These are phyloP conservation scores for Dioscorea zingiberensis DNA, from an alignment of 106 monocot species.

Conservation along the genomic window DNA sequence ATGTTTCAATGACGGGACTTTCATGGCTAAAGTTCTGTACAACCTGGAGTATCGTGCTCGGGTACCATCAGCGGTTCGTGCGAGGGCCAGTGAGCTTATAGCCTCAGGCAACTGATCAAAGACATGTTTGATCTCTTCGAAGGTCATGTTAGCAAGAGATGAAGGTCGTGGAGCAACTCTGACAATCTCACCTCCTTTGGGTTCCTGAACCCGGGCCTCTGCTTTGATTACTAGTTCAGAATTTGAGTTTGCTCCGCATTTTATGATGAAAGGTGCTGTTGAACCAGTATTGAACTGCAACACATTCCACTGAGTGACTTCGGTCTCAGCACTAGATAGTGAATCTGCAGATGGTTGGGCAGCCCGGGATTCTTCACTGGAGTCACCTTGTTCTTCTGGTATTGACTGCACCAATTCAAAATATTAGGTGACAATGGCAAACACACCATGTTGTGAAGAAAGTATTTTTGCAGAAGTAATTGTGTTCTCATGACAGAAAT, in stretches of 20 bases:
- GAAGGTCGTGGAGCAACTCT: slow-evolving; percentile 72
- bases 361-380: slow-evolving; percentile 29
- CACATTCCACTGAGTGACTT: slow-evolving; percentile 93
- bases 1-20: slow-evolving; percentile 84
- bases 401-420: slow-evolving; percentile 50
- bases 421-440: too few relatives aligned
- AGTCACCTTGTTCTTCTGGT: slow-evolving; percentile 39
- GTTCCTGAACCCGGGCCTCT: slow-evolving; percentile 66
- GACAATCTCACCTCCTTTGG: slow-evolving; percentile 80
- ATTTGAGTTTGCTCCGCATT: slow-evolving; percentile 88
- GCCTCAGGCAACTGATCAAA: slow-evolving; percentile 88
- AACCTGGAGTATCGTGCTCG: slow-evolving; percentile 88
- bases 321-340: slow-evolving; percentile 29
- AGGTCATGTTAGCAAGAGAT: slow-evolving; percentile 61
- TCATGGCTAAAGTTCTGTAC: slow-evolving; percentile 84
- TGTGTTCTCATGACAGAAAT: too few relatives aligned
- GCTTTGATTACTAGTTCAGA: slow-evolving; percentile 89
- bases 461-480: too few relatives aligned
- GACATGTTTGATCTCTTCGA: slow-evolving; percentile 76
- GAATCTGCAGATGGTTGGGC: slow-evolving; percentile 32
- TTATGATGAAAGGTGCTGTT: slow-evolving; percentile 83
- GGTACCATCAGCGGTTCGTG: slow-evolving; percentile 89
- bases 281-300: slow-evolving; percentile 97
- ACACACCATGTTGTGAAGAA: too few relatives aligned
- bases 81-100: slow-evolving; percentile 72